A percentile compares a stretch with the other conserved stretches of the same genome.
Evolutionary conservation across 1,284 basidiomycete species (phyloP).

Genomic region (Pseudomicrostroma phylloplanum): DNA sequence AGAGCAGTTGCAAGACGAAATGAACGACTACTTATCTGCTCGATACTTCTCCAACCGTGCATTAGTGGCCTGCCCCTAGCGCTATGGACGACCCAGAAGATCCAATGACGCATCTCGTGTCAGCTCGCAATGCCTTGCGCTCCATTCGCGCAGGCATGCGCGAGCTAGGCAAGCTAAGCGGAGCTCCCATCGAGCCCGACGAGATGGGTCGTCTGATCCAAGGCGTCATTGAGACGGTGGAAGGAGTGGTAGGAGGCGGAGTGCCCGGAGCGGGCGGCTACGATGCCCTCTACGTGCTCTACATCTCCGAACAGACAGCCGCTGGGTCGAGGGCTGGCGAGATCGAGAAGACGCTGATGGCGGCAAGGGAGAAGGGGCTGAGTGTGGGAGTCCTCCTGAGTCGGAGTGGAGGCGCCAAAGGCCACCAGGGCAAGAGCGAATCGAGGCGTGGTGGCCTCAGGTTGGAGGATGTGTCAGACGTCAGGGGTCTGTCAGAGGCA

Average conservation of each 20-base stretch:
- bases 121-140: slow-evolving; percentile 54
- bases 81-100: slow-evolving; percentile 16
- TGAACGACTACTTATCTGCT: not conserved
- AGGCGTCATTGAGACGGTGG: slow-evolving; percentile 62
- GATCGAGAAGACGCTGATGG: not conserved
- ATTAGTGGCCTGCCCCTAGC: slow-evolving; percentile 21
- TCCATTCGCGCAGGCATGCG: slow-evolving; percentile 75
- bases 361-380: not conserved
- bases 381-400: not conserved
- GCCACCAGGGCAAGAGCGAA: too few species aligned
- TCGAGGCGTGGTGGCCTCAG: too few species aligned
- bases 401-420: not conserved
- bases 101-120: slow-evolving; percentile 19
- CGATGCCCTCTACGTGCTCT: slow-evolving; percentile 87
- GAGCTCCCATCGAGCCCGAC: slow-evolving; percentile 82
- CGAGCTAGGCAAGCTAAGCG: slow-evolving; percentile 71
- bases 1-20: not conserved
- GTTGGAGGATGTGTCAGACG: too few species aligned
- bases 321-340: not conserved
- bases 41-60: not conserved
- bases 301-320: slow-evolving; percentile 14
- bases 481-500: too few species aligned
- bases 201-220: slow-evolving; percentile 85
- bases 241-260: slow-evolving; percentile 85
- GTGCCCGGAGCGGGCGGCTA: slow-evolving; percentile 94